A percentile compares a stretch with the other conserved stretches of the same genome.
Evolutionary conservation across 768 basidiomycete species (phyloP).

Genomic region (Candolleomyces aberdarensis): DNA sequence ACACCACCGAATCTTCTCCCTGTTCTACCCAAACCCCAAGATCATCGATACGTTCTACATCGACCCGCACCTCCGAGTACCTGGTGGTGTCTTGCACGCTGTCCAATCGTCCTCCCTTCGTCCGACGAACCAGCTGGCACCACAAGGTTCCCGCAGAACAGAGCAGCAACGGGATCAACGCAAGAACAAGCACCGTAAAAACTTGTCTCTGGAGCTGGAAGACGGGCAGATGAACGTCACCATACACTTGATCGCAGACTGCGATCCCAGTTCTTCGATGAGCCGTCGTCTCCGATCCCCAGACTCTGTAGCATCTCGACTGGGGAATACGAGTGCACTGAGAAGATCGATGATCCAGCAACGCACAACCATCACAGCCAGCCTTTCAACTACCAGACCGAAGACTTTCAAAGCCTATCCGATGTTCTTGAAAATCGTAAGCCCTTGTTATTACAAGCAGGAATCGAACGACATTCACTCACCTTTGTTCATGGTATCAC

Average conservation of each 20-base stretch:
- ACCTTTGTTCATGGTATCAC: neutral
- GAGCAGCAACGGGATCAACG: neutral
- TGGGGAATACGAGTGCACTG: neutral
- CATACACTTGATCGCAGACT: neutral
- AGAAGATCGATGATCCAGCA: neutral
- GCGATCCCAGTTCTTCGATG: neutral
- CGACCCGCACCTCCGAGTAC: neutral
- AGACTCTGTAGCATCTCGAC: neutral
- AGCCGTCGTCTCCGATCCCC: neutral
- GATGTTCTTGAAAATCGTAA: neutral
- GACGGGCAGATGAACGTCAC: slow-evolving; percentile 2
- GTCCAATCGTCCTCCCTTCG: neutral
- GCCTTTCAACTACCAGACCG: neutral
- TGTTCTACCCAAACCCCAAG: neutral
- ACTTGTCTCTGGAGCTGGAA: neutral
- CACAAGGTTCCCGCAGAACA: neutral
- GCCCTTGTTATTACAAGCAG: neutral
- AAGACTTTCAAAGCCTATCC: slow-evolving; percentile 2
- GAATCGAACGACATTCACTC: neutral
- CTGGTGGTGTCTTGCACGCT: neutral
- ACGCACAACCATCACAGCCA: neutral
- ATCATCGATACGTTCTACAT: slow-evolving; percentile 1
- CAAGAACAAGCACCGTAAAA: neutral
- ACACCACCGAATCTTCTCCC: neutral
- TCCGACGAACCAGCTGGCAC: neutral